These are phyloP conservation scores for Lindgomyces ingoldianus DNA, from an alignment of 495 filamentous ascomycete species.

Conservation along the genomic window DNA sequence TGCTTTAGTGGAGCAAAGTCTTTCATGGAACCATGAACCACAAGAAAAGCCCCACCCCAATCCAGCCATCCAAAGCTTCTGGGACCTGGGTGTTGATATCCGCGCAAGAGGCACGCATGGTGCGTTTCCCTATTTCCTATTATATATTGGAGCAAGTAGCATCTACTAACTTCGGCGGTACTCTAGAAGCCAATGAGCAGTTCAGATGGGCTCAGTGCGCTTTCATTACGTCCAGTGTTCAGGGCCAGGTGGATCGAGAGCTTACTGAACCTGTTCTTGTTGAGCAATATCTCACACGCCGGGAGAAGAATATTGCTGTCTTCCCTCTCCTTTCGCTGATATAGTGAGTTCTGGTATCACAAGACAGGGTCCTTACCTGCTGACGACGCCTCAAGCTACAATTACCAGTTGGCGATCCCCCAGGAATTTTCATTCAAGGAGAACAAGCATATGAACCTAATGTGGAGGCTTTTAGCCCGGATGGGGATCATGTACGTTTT, in stretches of 20 bases:
- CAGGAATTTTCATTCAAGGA: constrained; percentile 3
- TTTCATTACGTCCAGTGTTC: constrained; percentile 3
- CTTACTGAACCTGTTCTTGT: constrained; percentile 1
- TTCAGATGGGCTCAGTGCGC: constrained; percentile 6
- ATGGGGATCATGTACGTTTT: constrained; percentile 2
- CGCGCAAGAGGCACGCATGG: constrained; percentile 1
- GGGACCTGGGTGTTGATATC: constrained; percentile 1
- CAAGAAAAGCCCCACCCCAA: constrained; percentile 2
- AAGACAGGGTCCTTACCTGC: neutral
- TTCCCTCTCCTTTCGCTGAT: constrained; percentile 3
- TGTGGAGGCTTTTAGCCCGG: constrained; percentile 6
- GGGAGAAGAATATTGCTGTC: constrained; percentile 1
- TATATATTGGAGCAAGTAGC: neutral
- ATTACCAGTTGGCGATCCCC: constrained; percentile 4
- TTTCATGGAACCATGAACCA: constrained; percentile 2
- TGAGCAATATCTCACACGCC: constrained; percentile 5
- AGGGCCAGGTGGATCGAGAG: constrained; percentile 4
- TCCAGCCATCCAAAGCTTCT: constrained; percentile 6
- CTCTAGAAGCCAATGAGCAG: constrained; percentile 5
- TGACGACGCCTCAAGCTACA: constrained; percentile 3
- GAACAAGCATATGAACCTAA: constrained; percentile 6
- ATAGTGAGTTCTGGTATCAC: constrained; percentile 2
- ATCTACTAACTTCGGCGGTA: neutral
- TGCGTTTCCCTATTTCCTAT: neutral
- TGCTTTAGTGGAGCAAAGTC: constrained; percentile 5